Conservation (phyloP, 257 asterid genomes). For the Lavandula angustifolia region DNA sequence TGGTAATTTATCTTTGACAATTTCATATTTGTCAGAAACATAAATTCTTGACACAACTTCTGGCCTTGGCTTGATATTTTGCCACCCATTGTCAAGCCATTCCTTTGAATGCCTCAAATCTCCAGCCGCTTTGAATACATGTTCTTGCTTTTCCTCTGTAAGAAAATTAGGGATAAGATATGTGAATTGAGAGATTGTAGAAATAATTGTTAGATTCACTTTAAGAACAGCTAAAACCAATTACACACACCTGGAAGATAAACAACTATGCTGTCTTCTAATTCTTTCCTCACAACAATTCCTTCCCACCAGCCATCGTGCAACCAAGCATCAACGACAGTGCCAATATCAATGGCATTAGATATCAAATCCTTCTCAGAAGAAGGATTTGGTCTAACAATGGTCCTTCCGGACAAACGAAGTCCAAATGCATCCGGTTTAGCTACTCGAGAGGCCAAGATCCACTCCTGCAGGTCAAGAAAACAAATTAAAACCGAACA, state of each 20-base stretch:
- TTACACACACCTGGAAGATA: conserved; percentile 65
- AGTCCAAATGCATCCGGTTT: conserved; percentile 51
- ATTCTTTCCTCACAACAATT: conserved; percentile 58
- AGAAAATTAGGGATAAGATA: neutral
- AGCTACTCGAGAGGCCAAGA: conserved; percentile 61
- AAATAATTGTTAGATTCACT: neutral
- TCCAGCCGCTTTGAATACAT: conserved; percentile 27
- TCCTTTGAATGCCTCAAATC: conserved; percentile 73
- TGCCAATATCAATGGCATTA: conserved; percentile 46
- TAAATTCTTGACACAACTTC: conserved; percentile 41
- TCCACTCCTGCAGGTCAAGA: conserved; percentile 65
- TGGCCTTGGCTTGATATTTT: conserved; percentile 47
- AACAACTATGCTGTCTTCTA: conserved; percentile 42
- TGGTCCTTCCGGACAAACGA: conserved; percentile 64
- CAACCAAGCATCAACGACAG: conserved; percentile 79
- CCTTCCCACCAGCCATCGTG: conserved; percentile 99
- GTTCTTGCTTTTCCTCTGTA: conserved; percentile 63
- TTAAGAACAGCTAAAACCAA: neutral
- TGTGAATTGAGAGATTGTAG: neutral
- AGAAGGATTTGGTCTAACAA: conserved; percentile 51
- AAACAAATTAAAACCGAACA: conserved; percentile 15
- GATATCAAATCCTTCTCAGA: conserved; percentile 29
- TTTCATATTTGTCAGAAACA: conserved; percentile 10
- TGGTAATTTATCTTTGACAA: conserved; percentile 24
- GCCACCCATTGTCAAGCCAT: conserved; percentile 64